Conservation (phyloP, 1,284 basidiomycete genomes). For the Ganoderma sinense region DNA sequence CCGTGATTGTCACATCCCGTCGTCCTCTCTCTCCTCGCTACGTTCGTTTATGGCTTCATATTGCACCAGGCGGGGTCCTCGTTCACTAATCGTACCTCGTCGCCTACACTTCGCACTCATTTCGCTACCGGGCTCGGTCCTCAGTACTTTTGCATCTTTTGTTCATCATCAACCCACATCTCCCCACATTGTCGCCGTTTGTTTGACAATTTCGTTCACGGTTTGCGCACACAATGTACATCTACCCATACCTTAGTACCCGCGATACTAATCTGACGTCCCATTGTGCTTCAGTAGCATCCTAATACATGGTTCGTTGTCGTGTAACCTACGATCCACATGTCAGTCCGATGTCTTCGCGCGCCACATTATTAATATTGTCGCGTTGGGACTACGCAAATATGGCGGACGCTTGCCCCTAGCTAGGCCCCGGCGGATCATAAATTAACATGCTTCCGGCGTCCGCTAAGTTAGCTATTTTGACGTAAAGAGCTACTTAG, state of each 20-base stretch:
- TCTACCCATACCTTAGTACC: slow-evolving; percentile 37
- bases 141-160: slow-evolving; percentile 29
- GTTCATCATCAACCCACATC: slow-evolving; percentile 26
- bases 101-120: slow-evolving; percentile 25
- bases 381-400: not conserved
- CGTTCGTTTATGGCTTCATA: slow-evolving; percentile 25
- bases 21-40: slow-evolving; percentile 29
- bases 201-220: slow-evolving; percentile 28
- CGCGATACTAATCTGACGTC: slow-evolving; percentile 35
- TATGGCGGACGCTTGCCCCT: not conserved
- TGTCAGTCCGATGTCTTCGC: not conserved
- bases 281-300: slow-evolving; percentile 32
- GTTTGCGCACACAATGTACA: slow-evolving; percentile 34
- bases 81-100: slow-evolving; percentile 31
- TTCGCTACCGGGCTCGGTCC: slow-evolving; percentile 30
- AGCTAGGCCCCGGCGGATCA: not conserved
- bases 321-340: slow-evolving; percentile 1
- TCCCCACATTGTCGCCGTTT: slow-evolving; percentile 24
- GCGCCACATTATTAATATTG: not conserved
- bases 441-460: too few species aligned
- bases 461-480: not conserved
- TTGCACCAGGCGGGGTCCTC: slow-evolving; percentile 27
- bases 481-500: not conserved
- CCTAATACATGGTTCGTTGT: slow-evolving; percentile 32
- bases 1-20: slow-evolving; percentile 30